Percentiles rank a stretch among this genome's conserved stretches.
These are phyloP conservation scores for Boletus pseudo-olivaceus DNA, from an alignment of 768 basidiomycete species.

Conservation along the genomic window DNA sequence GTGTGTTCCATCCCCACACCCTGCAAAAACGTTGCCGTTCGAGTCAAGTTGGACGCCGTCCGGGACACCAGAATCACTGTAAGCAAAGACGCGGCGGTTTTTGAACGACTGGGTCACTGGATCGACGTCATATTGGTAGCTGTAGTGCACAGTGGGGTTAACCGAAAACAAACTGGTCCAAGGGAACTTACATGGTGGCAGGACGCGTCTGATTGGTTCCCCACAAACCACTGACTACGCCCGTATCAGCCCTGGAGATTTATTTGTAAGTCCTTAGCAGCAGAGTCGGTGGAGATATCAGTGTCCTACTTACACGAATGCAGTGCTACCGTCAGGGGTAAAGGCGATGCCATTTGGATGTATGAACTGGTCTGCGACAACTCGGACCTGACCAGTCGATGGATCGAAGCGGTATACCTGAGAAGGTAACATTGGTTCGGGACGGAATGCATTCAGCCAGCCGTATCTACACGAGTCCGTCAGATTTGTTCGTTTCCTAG, in stretches of 20 bases:
- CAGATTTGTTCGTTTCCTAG: neutral
- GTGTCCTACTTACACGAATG: slow-evolving; percentile 50
- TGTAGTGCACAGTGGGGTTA: slow-evolving; percentile 24
- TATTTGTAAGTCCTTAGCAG: slow-evolving; percentile 2
- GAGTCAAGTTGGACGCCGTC: slow-evolving; percentile 68
- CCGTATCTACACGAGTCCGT: slow-evolving; percentile 47
- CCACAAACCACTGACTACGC: slow-evolving; percentile 37
- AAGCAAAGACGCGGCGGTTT: slow-evolving; percentile 68
- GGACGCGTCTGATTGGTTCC: slow-evolving; percentile 58
- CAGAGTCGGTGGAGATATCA: neutral
- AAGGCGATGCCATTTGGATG: slow-evolving; percentile 76
- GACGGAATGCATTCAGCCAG: slow-evolving; percentile 62
- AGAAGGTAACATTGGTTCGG: slow-evolving; percentile 60
- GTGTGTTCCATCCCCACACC: slow-evolving; percentile 67
- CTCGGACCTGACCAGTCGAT: slow-evolving; percentile 57
- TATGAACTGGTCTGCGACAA: slow-evolving; percentile 76
- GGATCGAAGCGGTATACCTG: slow-evolving; percentile 79
- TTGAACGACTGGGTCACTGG: slow-evolving; percentile 47
- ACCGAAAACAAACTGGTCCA: neutral
- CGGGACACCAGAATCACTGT: slow-evolving; percentile 59
- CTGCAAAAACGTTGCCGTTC: slow-evolving; percentile 63
- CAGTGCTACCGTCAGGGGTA: slow-evolving; percentile 56
- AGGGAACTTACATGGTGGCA: slow-evolving; percentile 57
- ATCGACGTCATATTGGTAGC: slow-evolving; percentile 70
- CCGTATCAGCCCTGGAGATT: slow-evolving; percentile 32